phyloP scores from a whole-genome alignment of 371 early-diverging fungal species.

The Quaeritorhiza haematococci region DNA sequence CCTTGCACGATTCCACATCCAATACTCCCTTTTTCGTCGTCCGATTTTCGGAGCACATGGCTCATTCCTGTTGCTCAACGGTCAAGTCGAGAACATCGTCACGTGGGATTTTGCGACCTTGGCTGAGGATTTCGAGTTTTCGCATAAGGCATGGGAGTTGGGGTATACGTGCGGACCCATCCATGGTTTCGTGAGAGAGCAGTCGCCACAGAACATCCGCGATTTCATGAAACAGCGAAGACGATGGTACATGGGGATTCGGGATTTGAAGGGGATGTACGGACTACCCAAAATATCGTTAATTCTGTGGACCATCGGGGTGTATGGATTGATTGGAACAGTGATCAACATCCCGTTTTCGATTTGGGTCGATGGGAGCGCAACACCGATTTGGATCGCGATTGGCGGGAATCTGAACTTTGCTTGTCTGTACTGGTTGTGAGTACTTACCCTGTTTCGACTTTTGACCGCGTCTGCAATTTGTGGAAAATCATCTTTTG shows the following conservation, averaged over 20 bases:
- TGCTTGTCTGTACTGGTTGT: too few relatives aligned
- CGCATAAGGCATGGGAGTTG: background rate
- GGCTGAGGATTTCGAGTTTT: constrained; percentile 10
- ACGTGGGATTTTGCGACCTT: constrained; percentile 46
- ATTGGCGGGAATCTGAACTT: too few relatives aligned
- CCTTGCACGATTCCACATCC: constrained; percentile 11
- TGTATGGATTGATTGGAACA: constrained; percentile 32
- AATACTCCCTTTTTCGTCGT: constrained; percentile 29
- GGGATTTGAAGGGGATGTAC: constrained; percentile 27
- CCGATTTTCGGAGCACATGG: constrained; percentile 52
- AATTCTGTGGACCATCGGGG: constrained; percentile 45
- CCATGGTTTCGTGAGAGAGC: constrained; percentile 3
- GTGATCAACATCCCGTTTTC: constrained; percentile 34
- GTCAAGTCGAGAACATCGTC: constrained; percentile 46
- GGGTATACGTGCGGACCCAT: constrained; percentile 4
- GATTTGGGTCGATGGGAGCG: background rate
- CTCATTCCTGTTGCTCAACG: constrained; percentile 45
- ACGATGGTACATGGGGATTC: constrained; percentile 2
- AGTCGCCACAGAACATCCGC: background rate
- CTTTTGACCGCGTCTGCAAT: too few relatives aligned
- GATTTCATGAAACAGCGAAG: constrained; percentile 11
- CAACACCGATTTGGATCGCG: background rate
- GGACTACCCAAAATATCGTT: constrained; percentile 47
- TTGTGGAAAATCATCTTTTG: constrained; percentile 43
- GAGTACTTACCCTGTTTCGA: too few relatives aligned